Evolutionary conservation across 176 grass and related monocot species (phyloP).

Genomic region (Avena atlantica): DNA sequence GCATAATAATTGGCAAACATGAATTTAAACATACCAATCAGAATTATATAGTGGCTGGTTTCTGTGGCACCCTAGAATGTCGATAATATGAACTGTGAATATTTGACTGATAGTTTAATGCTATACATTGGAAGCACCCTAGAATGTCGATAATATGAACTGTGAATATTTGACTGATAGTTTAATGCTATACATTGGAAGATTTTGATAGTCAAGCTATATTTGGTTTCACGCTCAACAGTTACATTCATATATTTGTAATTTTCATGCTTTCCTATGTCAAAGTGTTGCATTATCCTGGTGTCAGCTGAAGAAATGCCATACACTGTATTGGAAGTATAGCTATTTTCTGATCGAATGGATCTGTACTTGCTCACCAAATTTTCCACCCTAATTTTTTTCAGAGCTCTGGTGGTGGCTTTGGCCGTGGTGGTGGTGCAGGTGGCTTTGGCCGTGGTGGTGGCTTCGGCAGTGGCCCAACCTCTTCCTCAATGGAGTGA

Average conservation of each 20-base stretch:
- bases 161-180: neutral
- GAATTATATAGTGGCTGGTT: too few relatives aligned
- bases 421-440: constrained; percentile 76
- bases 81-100: neutral
- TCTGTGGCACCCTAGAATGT: neutral
- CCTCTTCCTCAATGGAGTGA: constrained; percentile 84
- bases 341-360: neutral
- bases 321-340: neutral
- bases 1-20: neutral
- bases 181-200: neutral
- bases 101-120: neutral
- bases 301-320: neutral
- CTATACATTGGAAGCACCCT: neutral
- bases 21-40: neutral
- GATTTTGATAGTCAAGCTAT: neutral
- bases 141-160: neutral
- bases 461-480: constrained; percentile 58
- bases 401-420: constrained; percentile 77
- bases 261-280: neutral
- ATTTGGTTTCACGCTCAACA: neutral
- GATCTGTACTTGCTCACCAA: neutral
- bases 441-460: constrained; percentile 85
- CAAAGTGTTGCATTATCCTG: neutral
- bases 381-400: neutral
- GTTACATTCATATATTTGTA: neutral